A percentile compares a stretch with the other conserved stretches of the same genome.
These are phyloP conservation scores for Tephrocybe sp. DNA, from an alignment of 768 basidiomycete genomes.

Conservation along the genomic window DNA sequence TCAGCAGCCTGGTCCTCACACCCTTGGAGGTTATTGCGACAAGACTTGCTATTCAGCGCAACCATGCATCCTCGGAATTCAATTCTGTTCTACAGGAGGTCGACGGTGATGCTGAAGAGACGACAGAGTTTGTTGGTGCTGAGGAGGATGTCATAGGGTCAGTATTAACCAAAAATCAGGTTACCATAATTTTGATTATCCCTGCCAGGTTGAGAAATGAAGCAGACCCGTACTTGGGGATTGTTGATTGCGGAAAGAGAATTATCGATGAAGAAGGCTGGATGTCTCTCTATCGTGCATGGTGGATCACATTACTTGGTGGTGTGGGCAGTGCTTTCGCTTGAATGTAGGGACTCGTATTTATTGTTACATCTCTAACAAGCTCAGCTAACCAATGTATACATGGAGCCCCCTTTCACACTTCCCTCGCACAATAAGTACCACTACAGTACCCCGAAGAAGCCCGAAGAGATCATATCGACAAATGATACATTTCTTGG, in stretches of 20 bases:
- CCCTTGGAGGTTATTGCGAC: constrained; percentile 81
- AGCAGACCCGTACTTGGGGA: constrained; percentile 73
- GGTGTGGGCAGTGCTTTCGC: constrained; percentile 55
- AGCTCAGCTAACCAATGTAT: too few species aligned
- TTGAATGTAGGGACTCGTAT: constrained; percentile 21
- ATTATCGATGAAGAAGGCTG: constrained; percentile 81
- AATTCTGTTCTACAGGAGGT: constrained; percentile 75
- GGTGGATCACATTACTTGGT: constrained; percentile 79
- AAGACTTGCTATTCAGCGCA: constrained; percentile 79
- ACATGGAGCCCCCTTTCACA: too few species aligned
- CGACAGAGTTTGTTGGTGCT: constrained; percentile 59
- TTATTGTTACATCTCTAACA: background rate
- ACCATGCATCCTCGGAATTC: constrained; percentile 72
- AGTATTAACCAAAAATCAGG: constrained; percentile 20
- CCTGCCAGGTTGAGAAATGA: constrained; percentile 63
- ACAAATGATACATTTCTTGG: too few species aligned
- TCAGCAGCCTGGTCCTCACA: constrained; percentile 62
- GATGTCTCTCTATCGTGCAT: constrained; percentile 71
- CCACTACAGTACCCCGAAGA: too few species aligned
- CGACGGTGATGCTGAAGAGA: constrained; percentile 59
- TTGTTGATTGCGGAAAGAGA: constrained; percentile 72
- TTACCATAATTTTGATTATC: background rate
- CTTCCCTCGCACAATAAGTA: too few species aligned
- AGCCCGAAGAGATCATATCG: too few species aligned
- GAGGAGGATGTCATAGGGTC: constrained; percentile 88